Conservation (phyloP, 257 asterid species). For the Pogostemon cablin region DNA sequence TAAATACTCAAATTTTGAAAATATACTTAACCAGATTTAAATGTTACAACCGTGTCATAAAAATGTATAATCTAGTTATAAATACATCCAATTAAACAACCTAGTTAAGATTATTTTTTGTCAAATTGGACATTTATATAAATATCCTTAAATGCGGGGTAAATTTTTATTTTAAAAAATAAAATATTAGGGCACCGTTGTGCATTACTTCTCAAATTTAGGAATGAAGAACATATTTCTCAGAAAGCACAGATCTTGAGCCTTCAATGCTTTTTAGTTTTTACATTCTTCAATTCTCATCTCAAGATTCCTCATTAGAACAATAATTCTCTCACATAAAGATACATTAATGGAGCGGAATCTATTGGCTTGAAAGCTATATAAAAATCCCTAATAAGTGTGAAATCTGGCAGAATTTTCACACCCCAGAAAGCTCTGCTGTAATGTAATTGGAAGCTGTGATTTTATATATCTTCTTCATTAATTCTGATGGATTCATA, state of each 20-base stretch:
- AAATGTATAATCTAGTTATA: too few relatives aligned
- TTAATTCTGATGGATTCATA: constrained; percentile 8
- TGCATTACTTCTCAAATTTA: too few relatives aligned
- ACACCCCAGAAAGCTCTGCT: constrained; percentile 4
- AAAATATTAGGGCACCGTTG: too few relatives aligned
- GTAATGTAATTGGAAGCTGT: not conserved
- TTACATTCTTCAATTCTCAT: constrained; percentile 15
- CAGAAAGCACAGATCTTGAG: constrained; percentile 1
- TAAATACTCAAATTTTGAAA: too few relatives aligned
- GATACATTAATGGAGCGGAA: not conserved
- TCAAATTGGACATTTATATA: too few relatives aligned
- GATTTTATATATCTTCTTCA: not conserved
- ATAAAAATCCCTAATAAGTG: not conserved
- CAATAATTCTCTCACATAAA: not conserved
- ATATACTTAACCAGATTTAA: too few relatives aligned
- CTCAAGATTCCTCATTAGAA: not conserved
- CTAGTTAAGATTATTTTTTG: too few relatives aligned
- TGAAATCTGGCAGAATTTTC: not conserved
- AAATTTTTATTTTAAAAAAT: too few relatives aligned
- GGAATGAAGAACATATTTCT: not conserved
- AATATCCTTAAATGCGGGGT: too few relatives aligned
- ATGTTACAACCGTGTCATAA: too few relatives aligned
- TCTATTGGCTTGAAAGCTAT: not conserved
- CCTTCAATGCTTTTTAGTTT: not conserved
- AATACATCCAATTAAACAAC: too few relatives aligned